Evolutionary conservation across 306 rosid genomes (phyloP).

Genomic region (Gleditsia sinensis): DNA sequence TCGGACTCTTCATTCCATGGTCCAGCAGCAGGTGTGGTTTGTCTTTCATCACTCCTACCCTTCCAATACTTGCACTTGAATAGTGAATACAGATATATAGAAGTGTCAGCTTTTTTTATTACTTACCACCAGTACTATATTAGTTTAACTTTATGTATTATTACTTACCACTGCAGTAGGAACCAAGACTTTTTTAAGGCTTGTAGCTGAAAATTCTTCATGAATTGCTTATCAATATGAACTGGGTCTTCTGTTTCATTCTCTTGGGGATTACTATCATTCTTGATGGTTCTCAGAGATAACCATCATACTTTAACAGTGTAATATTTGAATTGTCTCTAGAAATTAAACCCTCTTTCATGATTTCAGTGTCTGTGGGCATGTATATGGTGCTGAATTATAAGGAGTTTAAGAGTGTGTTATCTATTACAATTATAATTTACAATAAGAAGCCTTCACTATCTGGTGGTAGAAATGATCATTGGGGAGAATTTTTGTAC

Average conservation of each 20-base stretch:
- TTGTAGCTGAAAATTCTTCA: conserved; percentile 13
- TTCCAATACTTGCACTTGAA: neutral
- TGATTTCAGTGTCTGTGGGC: neutral
- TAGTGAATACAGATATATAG: neutral
- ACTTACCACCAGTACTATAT: neutral
- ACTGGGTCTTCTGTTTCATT: neutral
- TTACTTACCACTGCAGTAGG: neutral
- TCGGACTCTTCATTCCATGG: conserved; percentile 76
- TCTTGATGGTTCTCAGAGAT: neutral
- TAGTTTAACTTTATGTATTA: neutral
- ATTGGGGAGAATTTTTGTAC: neutral
- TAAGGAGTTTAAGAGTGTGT: neutral
- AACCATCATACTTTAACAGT: neutral
- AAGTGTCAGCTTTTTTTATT: conserved; percentile 17
- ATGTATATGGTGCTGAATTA: neutral
- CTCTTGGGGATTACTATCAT: neutral
- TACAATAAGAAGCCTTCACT: neutral
- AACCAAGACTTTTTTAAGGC: neutral
- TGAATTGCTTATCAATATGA: neutral
- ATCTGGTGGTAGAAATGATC: neutral
- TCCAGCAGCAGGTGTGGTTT: conserved; percentile 65
- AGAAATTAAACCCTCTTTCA: neutral
- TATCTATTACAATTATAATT: neutral
- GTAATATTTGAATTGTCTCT: neutral
- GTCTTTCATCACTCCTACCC: conserved; percentile 24